phyloP scores from a whole-genome alignment of 768 basidiomycete species.

The Leucocoprinus leucothites region DNA sequence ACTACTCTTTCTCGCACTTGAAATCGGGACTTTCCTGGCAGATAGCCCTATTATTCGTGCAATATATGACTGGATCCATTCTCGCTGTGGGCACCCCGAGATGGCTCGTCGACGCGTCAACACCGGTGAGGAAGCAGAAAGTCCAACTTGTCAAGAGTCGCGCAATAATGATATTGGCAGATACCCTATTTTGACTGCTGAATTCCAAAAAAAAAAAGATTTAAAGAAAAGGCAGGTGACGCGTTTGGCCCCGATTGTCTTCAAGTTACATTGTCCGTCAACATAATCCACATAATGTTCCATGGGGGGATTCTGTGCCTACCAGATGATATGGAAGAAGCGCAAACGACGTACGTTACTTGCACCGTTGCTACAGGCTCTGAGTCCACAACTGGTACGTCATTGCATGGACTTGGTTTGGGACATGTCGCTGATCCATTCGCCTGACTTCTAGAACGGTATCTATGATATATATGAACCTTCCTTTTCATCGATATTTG shows the following conservation, averaged over 20 bases:
- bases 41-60: constrained; percentile 81
- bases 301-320: constrained; percentile 73
- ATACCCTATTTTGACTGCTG: constrained; percentile 68
- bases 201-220: constrained; percentile 82
- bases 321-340: constrained; percentile 79
- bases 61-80: constrained; percentile 82
- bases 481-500: constrained; percentile 9
- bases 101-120: constrained; percentile 88
- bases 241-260: too few species aligned
- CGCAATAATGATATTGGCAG: constrained; percentile 77
- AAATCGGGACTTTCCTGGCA: constrained; percentile 89
- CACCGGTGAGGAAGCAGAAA: constrained; percentile 80
- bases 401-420: constrained; percentile 8
- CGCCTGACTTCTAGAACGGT: constrained; percentile 63
- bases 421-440: neutral
- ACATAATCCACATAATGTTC: constrained; percentile 52
- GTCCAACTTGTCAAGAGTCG: constrained; percentile 80
- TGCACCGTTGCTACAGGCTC: constrained; percentile 94
- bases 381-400: constrained; percentile 89
- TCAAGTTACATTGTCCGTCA: neutral
- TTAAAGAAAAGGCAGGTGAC: constrained; percentile 60
- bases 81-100: constrained; percentile 84
- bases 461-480: constrained; percentile 70
- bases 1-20: constrained; percentile 90
- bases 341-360: constrained; percentile 87